Conservation (phyloP, 306 rosid species). For the Quercus rubra region DNA sequence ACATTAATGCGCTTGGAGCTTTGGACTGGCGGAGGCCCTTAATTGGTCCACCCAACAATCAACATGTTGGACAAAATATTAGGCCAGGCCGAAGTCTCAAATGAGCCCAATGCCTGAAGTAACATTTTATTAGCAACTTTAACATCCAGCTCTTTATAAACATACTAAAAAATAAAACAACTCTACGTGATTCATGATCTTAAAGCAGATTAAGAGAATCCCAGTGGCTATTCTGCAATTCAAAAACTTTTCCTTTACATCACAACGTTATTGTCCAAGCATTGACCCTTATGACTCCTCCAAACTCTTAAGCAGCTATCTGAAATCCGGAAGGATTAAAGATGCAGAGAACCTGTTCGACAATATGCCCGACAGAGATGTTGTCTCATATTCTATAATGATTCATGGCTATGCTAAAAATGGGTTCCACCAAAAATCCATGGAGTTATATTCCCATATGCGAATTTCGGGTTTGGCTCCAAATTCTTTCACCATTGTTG, state of each 20-base stretch:
- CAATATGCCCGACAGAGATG: conserved; percentile 1
- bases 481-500: conserved; percentile 11
- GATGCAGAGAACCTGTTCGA: conserved; percentile 18
- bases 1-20: background rate
- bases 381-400: conserved; percentile 16
- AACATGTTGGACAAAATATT: background rate
- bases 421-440: background rate
- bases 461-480: conserved; percentile 1
- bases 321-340: conserved; percentile 1
- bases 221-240: background rate
- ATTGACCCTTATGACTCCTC: background rate
- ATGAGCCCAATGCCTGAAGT: background rate
- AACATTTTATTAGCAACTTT: background rate
- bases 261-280: background rate
- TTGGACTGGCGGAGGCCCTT: background rate
- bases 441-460: conserved; percentile 1
- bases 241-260: background rate
- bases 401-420: conserved; percentile 14
- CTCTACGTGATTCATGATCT: background rate
- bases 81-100: background rate
- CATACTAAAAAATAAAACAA: background rate
- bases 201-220: background rate
- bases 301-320: background rate
- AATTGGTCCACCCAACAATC: background rate
- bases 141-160: background rate